Conservation (phyloP, 2,329 filamentous ascomycete species). For the Zasmidium angulare region DNA sequence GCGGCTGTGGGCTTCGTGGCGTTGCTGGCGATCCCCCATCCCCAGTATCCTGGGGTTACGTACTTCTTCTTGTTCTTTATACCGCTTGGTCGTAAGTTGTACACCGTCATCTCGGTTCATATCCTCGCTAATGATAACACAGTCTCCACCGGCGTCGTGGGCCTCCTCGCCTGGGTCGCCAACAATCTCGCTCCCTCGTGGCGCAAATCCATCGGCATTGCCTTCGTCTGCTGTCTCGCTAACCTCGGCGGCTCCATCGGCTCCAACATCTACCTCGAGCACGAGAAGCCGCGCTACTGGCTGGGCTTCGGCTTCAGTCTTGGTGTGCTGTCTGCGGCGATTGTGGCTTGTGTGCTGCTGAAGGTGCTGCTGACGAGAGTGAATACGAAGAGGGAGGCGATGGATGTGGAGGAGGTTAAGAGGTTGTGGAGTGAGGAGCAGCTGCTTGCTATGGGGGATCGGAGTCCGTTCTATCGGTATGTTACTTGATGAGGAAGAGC, state of each 20-base stretch:
- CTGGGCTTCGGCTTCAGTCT: constrained; percentile 20
- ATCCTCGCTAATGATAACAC: background rate
- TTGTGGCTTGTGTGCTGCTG: constrained; percentile 24
- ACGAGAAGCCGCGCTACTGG: constrained; percentile 16
- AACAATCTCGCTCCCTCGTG: constrained; percentile 55
- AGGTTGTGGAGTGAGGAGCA: constrained; percentile 38
- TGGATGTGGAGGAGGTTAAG: constrained; percentile 35
- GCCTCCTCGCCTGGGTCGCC: constrained; percentile 50
- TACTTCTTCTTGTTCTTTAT: constrained; percentile 56
- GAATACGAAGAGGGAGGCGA: constrained; percentile 35
- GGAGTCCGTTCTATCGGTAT: constrained; percentile 42
- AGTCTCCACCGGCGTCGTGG: constrained; percentile 19
- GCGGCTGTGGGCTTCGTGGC: constrained; percentile 34
- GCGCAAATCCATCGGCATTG: constrained; percentile 17
- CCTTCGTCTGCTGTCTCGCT: constrained; percentile 12
- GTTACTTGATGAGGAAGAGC: too few relatives aligned
- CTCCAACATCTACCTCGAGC: constrained; percentile 18
- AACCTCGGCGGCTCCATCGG: constrained; percentile 24
- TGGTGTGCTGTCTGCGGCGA: constrained; percentile 24
- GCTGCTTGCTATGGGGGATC: constrained; percentile 39
- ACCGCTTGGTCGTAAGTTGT: constrained; percentile 53
- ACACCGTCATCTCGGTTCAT: constrained; percentile 41
- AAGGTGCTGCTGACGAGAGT: constrained; percentile 1
- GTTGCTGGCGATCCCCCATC: constrained; percentile 38
- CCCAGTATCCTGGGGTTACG: constrained; percentile 45